These are phyloP conservation scores for Nakazawaea ishiwadae DNA, from an alignment of 805 yeast genomes.

Conservation along the genomic window DNA sequence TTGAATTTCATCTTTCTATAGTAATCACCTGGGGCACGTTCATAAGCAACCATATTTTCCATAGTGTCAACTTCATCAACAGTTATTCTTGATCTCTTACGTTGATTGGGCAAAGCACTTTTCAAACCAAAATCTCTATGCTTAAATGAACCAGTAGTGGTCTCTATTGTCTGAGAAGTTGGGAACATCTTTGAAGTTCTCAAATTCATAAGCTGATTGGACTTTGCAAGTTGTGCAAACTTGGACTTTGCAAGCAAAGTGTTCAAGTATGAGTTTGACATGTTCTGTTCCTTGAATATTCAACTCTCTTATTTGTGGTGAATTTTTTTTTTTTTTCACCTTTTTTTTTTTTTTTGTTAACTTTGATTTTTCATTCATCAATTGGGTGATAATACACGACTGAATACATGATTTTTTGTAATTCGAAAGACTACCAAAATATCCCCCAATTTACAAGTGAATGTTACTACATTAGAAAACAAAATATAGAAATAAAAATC, in stretches of 20 bases:
- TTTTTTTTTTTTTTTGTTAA: neutral
- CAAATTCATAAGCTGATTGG: constrained; percentile 21
- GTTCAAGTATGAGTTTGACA: constrained; percentile 9
- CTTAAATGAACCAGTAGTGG: constrained; percentile 57
- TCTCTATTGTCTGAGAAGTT: constrained; percentile 68
- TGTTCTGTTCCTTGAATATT: neutral
- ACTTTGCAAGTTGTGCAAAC: constrained; percentile 29
- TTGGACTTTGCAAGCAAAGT: constrained; percentile 18
- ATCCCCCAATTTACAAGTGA: too few species aligned
- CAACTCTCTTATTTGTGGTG: neutral
- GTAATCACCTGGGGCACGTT: constrained; percentile 52
- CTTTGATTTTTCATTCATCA: neutral
- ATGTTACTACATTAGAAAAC: too few species aligned
- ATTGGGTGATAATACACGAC: too few species aligned
- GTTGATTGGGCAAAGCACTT: constrained; percentile 58
- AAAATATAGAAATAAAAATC: too few species aligned
- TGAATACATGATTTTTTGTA: too few species aligned
- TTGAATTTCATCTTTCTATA: constrained; percentile 63
- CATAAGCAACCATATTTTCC: constrained; percentile 68
- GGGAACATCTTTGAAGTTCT: constrained; percentile 37
- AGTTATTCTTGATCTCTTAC: constrained; percentile 55
- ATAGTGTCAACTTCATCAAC: constrained; percentile 63
- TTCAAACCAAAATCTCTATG: constrained; percentile 79
- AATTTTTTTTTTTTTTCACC: neutral
- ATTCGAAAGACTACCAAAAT: too few species aligned